Conservation (phyloP, 768 basidiomycete species). For the Psilocybe tampanensis region DNA sequence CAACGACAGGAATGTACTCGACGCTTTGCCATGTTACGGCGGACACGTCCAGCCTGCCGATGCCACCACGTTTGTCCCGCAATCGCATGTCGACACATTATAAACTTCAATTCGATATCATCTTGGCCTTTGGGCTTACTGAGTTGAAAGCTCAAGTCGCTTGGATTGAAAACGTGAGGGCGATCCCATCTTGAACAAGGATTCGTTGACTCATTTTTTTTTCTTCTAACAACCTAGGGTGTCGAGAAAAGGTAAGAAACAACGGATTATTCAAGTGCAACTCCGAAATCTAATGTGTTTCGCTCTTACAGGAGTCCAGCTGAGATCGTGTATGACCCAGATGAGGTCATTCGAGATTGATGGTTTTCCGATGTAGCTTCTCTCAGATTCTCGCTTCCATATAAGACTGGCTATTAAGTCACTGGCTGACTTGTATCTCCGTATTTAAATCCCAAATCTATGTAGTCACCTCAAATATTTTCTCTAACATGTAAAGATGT, state of each 20-base stretch:
- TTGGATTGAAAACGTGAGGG: constrained; percentile 45
- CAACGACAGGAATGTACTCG: constrained; percentile 16
- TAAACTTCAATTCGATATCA: constrained; percentile 29
- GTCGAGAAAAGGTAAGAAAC: background rate
- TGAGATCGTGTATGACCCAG: constrained; percentile 1
- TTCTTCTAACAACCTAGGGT: background rate
- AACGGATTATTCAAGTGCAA: background rate
- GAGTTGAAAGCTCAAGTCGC: constrained; percentile 47
- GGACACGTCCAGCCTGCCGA: constrained; percentile 14
- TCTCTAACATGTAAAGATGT: too few relatives aligned
- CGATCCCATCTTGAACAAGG: background rate
- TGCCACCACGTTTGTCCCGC: background rate
- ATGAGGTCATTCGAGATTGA: background rate
- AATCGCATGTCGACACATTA: constrained; percentile 22
- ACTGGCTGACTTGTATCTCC: background rate
- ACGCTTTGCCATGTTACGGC: constrained; percentile 19
- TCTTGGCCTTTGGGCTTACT: constrained; percentile 47
- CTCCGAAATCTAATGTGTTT: too few relatives aligned
- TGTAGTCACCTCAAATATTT: too few relatives aligned
- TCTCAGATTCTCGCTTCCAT: too few relatives aligned
- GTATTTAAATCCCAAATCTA: too few relatives aligned
- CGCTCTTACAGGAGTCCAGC: background rate
- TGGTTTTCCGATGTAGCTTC: background rate
- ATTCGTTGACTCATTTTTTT: too few relatives aligned
- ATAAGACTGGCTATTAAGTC: too few relatives aligned